Evolutionary conservation across 2,329 filamentous ascomycete species (phyloP), one percentile per base, ranked within the genome.

Genomic region (Aspergillus carbonarius): DNA sequence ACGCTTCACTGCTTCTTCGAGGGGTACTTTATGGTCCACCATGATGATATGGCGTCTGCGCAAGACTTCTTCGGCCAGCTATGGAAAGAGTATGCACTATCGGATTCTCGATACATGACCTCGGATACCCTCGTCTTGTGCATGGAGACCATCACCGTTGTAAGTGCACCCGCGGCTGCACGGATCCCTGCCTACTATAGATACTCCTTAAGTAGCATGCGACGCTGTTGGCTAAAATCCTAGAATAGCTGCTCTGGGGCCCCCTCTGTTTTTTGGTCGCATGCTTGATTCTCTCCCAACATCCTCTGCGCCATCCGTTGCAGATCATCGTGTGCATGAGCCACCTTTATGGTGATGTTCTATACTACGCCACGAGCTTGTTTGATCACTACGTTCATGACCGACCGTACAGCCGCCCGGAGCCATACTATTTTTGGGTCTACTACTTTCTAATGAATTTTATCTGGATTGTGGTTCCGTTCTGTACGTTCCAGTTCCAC

Each of bases 81-180:
- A 46, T 96, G 92, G 92, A 96, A 96, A 72, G 92, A 96, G 75
- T 96, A 96, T 72, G 83, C 90, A 3, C 82, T 93, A 34, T 93
- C 90, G 2, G 92, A 96, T 77, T 96, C 92, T 55, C 84, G 92
- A 44, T 96, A 96, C 70, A 79, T 96, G 66, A 92, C 88, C 2
- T 86, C 87, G 17, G 90, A 95, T 70, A 83, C 88, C 1, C 92
- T 96, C 68, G 92, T 95, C 66, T 79, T 96, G n/a, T 93, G 90
- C 73, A 88, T 96, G 74, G 92, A 96, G 80, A 86, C 83, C 17
- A 85, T 96, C 62, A 96, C 92, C 1, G 87, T 87, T 42, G 89
- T 93, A 77, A 69, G 86, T 75, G 40, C 49, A 39, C 25, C 42
- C 18, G 18, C 25, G 18, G 46, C 35, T 37, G 25, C 47, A 47